Evolutionary conservation across 345 rosid species (phyloP), one percentile per base, ranked within the genome.

Genomic region (Gossypium longicalyx): DNA sequence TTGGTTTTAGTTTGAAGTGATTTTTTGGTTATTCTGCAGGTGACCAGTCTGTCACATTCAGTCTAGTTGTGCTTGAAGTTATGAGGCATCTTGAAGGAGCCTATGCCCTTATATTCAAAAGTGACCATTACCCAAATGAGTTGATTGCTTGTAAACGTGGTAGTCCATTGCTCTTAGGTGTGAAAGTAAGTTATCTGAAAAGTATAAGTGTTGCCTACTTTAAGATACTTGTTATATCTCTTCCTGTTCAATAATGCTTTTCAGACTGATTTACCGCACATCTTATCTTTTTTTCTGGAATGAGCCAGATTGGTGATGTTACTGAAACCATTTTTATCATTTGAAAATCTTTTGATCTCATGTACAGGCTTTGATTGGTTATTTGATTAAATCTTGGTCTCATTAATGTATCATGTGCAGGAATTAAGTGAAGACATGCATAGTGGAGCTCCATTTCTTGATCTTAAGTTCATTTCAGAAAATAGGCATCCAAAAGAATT

Each of bases 81-180:
- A 89, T 95, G 94, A 87, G 94, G 77, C 98, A 90, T 77, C 96
- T 95, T 72, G 99, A 95, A 76, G 99, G 99, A 79, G 99, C 99
- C 51, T 95, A 93, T 84, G 99, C 99, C 70, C 99, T 95, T 77
- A 83, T 93, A n/a, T 93, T 95, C 77, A 95, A 93, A 84, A 95
- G 99, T 78, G 76, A 79, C 65, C 98, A 91, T 77, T 95, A 95
- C 83, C 98, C 96, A 25, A 89, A 95, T 74, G 98, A 95, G 88
- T 83, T 95, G 76, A 83, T 95, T 76, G 98, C 99, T 2, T 93
- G 99, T 88, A 95, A 90, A 85, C 94, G 89, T 73, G 99, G 99
- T 23, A 95, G 99, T 68, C 98, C 98, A 8, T 80, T 94, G 86
- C 89, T 93, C 71, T 78, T 95, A 73, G 99, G 97, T 70, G 93